Evolutionary conservation across 2,329 filamentous ascomycete species (phyloP).

Genomic region (Pseudodiploospora longispora): DNA sequence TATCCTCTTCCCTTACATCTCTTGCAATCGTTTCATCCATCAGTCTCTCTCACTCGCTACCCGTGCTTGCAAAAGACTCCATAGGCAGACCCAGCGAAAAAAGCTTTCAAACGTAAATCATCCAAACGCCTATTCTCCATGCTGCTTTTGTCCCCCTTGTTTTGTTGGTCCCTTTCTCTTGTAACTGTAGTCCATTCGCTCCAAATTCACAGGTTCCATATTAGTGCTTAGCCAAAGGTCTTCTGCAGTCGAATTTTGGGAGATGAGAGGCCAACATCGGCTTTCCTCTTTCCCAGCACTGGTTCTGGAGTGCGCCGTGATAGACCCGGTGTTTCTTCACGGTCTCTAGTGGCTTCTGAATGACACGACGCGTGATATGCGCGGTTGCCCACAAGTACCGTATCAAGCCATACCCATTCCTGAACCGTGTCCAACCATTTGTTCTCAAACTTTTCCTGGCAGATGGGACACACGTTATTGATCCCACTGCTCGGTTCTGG

Average conservation of each 20-base stretch:
- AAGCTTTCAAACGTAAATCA: no score
- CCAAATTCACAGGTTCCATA: neutral
- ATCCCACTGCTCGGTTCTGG: slow-evolving; percentile 68
- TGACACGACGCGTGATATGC: slow-evolving; percentile 90
- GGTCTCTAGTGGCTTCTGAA: slow-evolving; percentile 67
- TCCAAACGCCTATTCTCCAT: no score
- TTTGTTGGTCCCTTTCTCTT: no score
- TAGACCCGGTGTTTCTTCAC: slow-evolving; percentile 34
- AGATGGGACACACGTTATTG: slow-evolving; percentile 82
- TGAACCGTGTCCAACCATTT: slow-evolving; percentile 88
- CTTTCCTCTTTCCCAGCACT: slow-evolving; percentile 66
- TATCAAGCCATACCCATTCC: slow-evolving; percentile 96
- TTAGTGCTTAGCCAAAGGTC: slow-evolving; percentile 20
- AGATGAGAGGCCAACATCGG: slow-evolving; percentile 46
- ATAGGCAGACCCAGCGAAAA: no score
- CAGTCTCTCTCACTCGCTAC: no score
- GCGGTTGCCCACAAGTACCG: slow-evolving; percentile 65
- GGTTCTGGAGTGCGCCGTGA: slow-evolving; percentile 52
- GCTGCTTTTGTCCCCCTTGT: no score
- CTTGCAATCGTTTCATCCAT: no score
- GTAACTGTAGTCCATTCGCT: neutral
- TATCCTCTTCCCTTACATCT: no score
- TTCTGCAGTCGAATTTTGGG: slow-evolving; percentile 30
- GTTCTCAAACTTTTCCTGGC: slow-evolving; percentile 89
- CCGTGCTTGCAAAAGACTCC: no score